Conservation (phyloP, 2,329 filamentous ascomycete species). For the Apiospora pterosperma region DNA sequence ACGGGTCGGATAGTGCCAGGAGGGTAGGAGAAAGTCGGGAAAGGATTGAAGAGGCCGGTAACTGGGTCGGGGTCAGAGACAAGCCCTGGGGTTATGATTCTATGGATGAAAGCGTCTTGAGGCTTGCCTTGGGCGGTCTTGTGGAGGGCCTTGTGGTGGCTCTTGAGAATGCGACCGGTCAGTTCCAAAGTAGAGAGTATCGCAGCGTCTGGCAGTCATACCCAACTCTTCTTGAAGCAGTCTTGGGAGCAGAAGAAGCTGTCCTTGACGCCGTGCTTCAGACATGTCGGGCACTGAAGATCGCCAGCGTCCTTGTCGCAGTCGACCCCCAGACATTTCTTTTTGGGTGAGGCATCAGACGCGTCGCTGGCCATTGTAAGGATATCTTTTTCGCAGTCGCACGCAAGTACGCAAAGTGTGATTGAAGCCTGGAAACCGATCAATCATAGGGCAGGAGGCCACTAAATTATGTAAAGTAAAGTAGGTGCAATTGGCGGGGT, state of each 20-base stretch:
- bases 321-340: slow-evolving; percentile 60
- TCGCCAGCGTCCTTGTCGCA: slow-evolving; percentile 65
- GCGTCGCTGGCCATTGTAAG: neutral
- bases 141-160: slow-evolving; percentile 65
- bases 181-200: neutral
- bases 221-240: slow-evolving; percentile 77
- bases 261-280: slow-evolving; percentile 64
- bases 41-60: slow-evolving; percentile 69
- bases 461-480: slow-evolving; percentile 1
- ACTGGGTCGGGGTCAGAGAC: slow-evolving; percentile 70
- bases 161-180: slow-evolving; percentile 6
- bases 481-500: neutral
- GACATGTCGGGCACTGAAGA: slow-evolving; percentile 71
- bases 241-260: slow-evolving; percentile 78
- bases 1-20: slow-evolving; percentile 62
- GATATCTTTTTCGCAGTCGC: neutral
- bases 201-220: neutral
- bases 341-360: neutral
- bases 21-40: slow-evolving; percentile 62
- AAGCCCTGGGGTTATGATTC: slow-evolving; percentile 38
- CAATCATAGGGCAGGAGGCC: neutral
- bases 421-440: neutral
- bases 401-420: neutral
- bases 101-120: slow-evolving; percentile 7
- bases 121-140: slow-evolving; percentile 36